Evolutionary conservation across 345 rosid genomes (phyloP).

Genomic region (Linum usitatissimum): DNA sequence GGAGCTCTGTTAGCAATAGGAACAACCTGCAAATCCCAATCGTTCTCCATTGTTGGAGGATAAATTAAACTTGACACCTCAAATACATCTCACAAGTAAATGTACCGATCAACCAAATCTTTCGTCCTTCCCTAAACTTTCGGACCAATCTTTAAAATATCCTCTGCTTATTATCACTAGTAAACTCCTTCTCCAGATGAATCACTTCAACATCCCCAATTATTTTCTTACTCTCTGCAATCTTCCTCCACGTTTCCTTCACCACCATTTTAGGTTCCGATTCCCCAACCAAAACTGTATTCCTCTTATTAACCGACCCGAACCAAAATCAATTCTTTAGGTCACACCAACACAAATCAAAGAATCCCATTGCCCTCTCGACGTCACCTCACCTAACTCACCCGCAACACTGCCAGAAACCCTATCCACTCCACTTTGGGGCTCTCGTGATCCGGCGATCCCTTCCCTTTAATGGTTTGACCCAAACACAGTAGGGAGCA

Average conservation of each 20-base stretch:
- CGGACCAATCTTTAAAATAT: slow-evolving; percentile 40
- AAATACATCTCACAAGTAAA: slow-evolving; percentile 91
- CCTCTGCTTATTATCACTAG: slow-evolving; percentile 33
- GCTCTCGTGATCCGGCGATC: too few relatives aligned
- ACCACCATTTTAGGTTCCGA: slow-evolving; percentile 61
- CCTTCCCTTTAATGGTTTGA: too few relatives aligned
- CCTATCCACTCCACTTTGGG: too few relatives aligned
- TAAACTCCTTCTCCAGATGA: slow-evolving; percentile 48
- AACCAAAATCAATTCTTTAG: slow-evolving; percentile 41
- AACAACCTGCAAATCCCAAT: slow-evolving; percentile 91
- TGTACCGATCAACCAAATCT: slow-evolving; percentile 70
- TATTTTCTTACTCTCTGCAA: slow-evolving; percentile 41
- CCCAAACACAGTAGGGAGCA: too few relatives aligned
- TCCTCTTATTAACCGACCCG: slow-evolving; percentile 58
- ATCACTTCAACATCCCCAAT: slow-evolving; percentile 48
- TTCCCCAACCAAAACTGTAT: slow-evolving; percentile 87
- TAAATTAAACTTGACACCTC: slow-evolving; percentile 87
- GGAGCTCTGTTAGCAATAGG: slow-evolving; percentile 67
- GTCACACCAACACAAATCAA: too few relatives aligned
- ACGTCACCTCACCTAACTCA: too few relatives aligned
- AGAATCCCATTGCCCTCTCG: too few relatives aligned
- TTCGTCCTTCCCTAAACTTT: slow-evolving; percentile 37
- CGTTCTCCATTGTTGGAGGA: slow-evolving; percentile 77
- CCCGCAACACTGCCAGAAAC: too few relatives aligned
- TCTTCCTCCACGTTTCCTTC: slow-evolving; percentile 49